These are phyloP conservation scores for Xylariaceae sp. DNA, from an alignment of 2,329 filamentous ascomycete genomes.

Conservation along the genomic window DNA sequence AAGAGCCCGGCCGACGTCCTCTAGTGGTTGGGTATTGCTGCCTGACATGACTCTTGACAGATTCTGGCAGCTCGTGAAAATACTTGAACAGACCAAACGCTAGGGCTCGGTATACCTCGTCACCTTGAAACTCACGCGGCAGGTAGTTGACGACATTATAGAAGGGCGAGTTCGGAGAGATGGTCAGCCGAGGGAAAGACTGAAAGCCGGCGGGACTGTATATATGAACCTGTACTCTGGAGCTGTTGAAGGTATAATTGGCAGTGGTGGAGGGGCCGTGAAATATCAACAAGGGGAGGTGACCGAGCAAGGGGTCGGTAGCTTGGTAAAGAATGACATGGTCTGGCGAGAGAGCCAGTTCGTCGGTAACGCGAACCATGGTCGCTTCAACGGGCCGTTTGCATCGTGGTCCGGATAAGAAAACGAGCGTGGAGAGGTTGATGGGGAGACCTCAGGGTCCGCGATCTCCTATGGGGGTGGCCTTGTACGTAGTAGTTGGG, in stretches of 20 bases:
- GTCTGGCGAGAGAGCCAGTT: slow-evolving; percentile 78
- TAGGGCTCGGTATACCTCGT: slow-evolving; percentile 87
- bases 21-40: slow-evolving; percentile 56
- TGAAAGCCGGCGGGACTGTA: slow-evolving; percentile 87
- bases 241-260: slow-evolving; percentile 85
- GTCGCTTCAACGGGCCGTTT: slow-evolving; percentile 47
- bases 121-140: slow-evolving; percentile 91
- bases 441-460: slow-evolving; percentile 12
- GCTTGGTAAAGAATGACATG: slow-evolving; percentile 87
- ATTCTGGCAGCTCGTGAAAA: slow-evolving; percentile 81
- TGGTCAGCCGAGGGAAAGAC: slow-evolving; percentile 86
- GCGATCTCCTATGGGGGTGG: background rate
- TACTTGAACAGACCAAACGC: slow-evolving; percentile 95
- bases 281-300: slow-evolving; percentile 85
- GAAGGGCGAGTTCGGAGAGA: slow-evolving; percentile 88
- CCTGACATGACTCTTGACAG: slow-evolving; percentile 72
- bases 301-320: slow-evolving; percentile 79
- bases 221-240: slow-evolving; percentile 91
- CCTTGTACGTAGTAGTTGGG: background rate
- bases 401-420: slow-evolving; percentile 40
- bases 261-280: slow-evolving; percentile 88
- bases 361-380: slow-evolving; percentile 84
- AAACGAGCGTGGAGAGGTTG: slow-evolving; percentile 22
- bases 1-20: slow-evolving; percentile 63
- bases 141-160: slow-evolving; percentile 89